A percentile compares a stretch with the other conserved stretches of the same genome.
Conservation (phyloP, 257 asterid species). For the Scutellaria barbata region DNA sequence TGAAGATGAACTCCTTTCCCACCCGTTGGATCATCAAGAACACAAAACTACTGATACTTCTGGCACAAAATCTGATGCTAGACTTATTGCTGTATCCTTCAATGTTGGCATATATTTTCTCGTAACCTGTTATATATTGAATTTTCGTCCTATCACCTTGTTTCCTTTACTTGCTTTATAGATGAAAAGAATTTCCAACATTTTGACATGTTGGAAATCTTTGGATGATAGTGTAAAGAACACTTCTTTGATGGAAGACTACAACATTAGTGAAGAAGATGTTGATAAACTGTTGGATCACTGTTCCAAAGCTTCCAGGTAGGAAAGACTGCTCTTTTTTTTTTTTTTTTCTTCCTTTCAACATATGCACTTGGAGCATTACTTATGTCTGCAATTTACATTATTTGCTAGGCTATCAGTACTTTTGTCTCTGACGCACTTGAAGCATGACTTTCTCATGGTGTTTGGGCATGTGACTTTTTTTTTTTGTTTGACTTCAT, state of each 20-base stretch:
- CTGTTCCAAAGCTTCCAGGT: constrained; percentile 47
- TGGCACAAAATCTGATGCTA: constrained; percentile 41
- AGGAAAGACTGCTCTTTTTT: background rate
- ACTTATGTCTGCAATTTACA: no score
- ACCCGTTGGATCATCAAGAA: constrained; percentile 49
- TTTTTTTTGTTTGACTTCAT: no score
- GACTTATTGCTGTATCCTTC: constrained; percentile 74
- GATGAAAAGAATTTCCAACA: constrained; percentile 58
- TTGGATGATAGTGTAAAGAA: constrained; percentile 47
- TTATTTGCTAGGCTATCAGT: no score
- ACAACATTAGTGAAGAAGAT: constrained; percentile 55
- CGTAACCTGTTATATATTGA: background rate
- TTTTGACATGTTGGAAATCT: constrained; percentile 62
- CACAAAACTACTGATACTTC: constrained; percentile 32
- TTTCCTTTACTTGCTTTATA: constrained; percentile 53
- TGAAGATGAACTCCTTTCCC: constrained; percentile 65
- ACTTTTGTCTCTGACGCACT: no score
- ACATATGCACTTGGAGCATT: no score
- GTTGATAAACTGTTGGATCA: constrained; percentile 61
- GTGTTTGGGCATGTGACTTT: no score
- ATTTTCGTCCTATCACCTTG: constrained; percentile 24
- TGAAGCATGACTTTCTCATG: no score
- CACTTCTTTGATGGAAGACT: constrained; percentile 37
- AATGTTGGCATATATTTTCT: background rate
- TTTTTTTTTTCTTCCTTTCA: background rate